Base-by-base conservation (phyloP, 2,329 filamentous ascomycete genomes). In the Chalaropsis ovoidea region DNA sequence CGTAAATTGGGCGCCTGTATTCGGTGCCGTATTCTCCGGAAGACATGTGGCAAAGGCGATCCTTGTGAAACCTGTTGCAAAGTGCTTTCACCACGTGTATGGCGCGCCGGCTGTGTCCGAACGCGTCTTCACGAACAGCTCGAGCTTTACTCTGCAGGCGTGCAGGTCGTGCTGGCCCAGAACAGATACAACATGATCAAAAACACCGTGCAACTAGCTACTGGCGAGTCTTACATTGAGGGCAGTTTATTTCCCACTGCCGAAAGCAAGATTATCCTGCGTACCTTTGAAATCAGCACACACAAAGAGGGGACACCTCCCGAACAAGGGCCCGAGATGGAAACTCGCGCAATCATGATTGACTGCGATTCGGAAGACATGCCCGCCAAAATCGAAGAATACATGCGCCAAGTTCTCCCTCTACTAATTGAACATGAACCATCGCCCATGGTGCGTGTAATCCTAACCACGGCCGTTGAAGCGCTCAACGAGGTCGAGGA, bases 1-100 rank as follows among this genome's bases (percentile, higher is more conserved):
- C 81, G 85, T 27, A 84, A 84, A 70, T 80, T 84, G 43, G 85
- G 85, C 5, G 84, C 85, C 13, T 87, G 85, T 69, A 85, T 86
- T 63, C 77, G 85, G 56, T 87, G 85, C 70, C 79, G 84, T 45
- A 86, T 87, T 68, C 74, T 87, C 43, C 80, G 84, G 66, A 87
- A 87, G 74, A 85, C 82, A 1, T 87, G 85, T 70, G 84, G 83
- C n/a, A 81, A 79, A 67, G 84, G 82, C 41, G 81, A 79, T 6
- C 84, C 84, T 0, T 87, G 85, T 69, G 80, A 82, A 64, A 83
- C 84, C 1, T 87, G 85, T 68, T 79, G 80, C 68, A 86, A 84
- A 70, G 84, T 87, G 0, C 74, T 86, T 47, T 80, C 81, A 2
- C 83, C 85, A 0, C 79, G 85, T 8, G 79, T 87, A n/a, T 87